Conservation (phyloP, 768 basidiomycete genomes). For the Boletus rex-veris region DNA sequence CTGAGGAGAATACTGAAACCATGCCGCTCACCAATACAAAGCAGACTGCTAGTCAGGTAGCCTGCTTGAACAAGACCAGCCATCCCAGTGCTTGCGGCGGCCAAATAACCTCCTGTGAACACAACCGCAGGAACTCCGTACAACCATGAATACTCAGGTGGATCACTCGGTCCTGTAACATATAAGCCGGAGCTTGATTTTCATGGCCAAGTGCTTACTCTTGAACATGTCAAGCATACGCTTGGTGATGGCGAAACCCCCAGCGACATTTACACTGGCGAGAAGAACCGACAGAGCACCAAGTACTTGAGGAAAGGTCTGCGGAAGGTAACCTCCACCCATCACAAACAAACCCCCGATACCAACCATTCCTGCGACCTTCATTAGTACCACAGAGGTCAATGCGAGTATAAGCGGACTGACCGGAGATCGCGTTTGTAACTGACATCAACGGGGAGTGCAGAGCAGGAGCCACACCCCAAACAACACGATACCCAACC, state of each 20-base stretch:
- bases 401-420: slow-evolving; percentile 22
- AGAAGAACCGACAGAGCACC: slow-evolving; percentile 83
- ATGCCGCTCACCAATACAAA: slow-evolving; percentile 65
- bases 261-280: slow-evolving; percentile 84
- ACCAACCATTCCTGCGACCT: slow-evolving; percentile 62
- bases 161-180: slow-evolving; percentile 66
- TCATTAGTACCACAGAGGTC: not conserved
- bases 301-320: slow-evolving; percentile 73
- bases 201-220: slow-evolving; percentile 41
- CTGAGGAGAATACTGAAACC: not conserved
- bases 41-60: slow-evolving; percentile 79
- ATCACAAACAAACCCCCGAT: slow-evolving; percentile 86
- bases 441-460: slow-evolving; percentile 92
- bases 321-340: slow-evolving; percentile 84
- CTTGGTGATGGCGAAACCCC: slow-evolving; percentile 87
- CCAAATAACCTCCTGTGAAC: slow-evolving; percentile 80
- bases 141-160: slow-evolving; percentile 84
- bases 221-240: slow-evolving; percentile 94
- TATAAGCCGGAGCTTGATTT: slow-evolving; percentile 1
- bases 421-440: slow-evolving; percentile 83
- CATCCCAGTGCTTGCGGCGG: slow-evolving; percentile 81
- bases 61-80: slow-evolving; percentile 85
- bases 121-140: slow-evolving; percentile 77
- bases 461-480: slow-evolving; percentile 84
- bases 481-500: slow-evolving; percentile 85